These are phyloP conservation scores for Starmera caribaea DNA, from an alignment of 805 yeast species.

Conservation along the genomic window DNA sequence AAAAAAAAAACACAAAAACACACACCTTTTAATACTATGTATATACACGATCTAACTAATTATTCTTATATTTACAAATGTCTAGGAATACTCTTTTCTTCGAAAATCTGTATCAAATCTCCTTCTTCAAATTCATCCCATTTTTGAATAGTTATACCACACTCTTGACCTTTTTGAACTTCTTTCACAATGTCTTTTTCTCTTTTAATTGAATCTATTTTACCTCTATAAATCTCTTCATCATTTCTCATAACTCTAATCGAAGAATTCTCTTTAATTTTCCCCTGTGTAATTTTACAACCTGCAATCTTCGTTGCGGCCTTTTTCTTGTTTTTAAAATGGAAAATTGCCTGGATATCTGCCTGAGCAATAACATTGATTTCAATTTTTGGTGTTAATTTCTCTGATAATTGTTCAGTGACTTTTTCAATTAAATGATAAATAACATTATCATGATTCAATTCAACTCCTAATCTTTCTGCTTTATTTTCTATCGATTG, in stretches of 20 bases:
- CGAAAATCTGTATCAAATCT: slow-evolving; percentile 66
- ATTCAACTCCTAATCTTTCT: slow-evolving; percentile 40
- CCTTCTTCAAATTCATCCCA: slow-evolving; percentile 69
- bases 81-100: slow-evolving; percentile 51
- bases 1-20: too few species aligned
- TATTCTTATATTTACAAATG: slow-evolving; percentile 29
- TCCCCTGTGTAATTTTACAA: slow-evolving; percentile 67
- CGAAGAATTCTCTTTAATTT: slow-evolving; percentile 45
- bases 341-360: slow-evolving; percentile 62
- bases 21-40: too few species aligned
- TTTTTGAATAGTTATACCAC: slow-evolving; percentile 68
- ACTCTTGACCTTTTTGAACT: slow-evolving; percentile 79
- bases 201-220: slow-evolving; percentile 64
- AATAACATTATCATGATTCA: slow-evolving; percentile 68
- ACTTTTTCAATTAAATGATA: slow-evolving; percentile 85
- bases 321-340: slow-evolving; percentile 50
- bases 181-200: slow-evolving; percentile 71
- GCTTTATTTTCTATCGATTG: slow-evolving; percentile 52
- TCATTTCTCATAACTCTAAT: slow-evolving; percentile 48
- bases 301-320: slow-evolving; percentile 69
- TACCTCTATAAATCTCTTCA: slow-evolving; percentile 45
- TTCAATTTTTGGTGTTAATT: slow-evolving; percentile 59
- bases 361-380: slow-evolving; percentile 58
- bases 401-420: slow-evolving; percentile 46
- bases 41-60: too few species aligned